Percentiles rank a stretch among this genome's conserved stretches.
Evolutionary conservation across 2,329 filamentous ascomycete species (phyloP).

Genomic region (Phaeosphaeriaceae sp.): DNA sequence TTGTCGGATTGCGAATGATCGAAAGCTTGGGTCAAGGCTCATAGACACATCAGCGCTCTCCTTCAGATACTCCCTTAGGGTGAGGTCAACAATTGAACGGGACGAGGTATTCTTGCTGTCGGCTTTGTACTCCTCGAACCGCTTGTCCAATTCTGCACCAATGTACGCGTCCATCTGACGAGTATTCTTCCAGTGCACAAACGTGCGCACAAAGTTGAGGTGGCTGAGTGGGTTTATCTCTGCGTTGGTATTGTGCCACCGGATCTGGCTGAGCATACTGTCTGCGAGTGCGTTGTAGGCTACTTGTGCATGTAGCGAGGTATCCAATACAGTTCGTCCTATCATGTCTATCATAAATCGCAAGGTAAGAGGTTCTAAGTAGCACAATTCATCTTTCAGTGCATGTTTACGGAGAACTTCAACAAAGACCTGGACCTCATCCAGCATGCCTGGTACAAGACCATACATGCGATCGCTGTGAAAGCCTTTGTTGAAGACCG

Average conservation of each 20-base stretch:
- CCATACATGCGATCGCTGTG: slow-evolving; percentile 6
- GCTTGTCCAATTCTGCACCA: slow-evolving; percentile 16
- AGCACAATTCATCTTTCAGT: background rate
- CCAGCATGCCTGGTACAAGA: slow-evolving; percentile 13
- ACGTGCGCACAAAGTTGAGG: background rate
- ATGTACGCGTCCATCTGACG: background rate
- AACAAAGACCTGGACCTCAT: slow-evolving; percentile 1
- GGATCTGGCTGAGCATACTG: background rate
- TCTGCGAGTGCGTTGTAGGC: background rate
- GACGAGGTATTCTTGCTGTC: background rate
- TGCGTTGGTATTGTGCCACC: background rate
- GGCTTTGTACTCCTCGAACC: slow-evolving; percentile 13
- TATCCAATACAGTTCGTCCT: too few species aligned
- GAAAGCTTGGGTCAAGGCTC: slow-evolving; percentile 31
- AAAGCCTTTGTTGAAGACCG: slow-evolving; percentile 15
- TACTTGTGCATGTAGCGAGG: background rate
- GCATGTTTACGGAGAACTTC: background rate
- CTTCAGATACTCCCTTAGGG: background rate
- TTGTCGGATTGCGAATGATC: slow-evolving; percentile 9
- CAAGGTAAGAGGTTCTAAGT: background rate
- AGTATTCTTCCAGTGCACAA: background rate
- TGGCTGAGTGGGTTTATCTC: background rate
- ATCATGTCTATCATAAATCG: background rate
- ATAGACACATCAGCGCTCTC: background rate
- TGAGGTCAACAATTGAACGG: slow-evolving; percentile 22